These are phyloP conservation scores for Trifolium dubium DNA, from an alignment of 306 rosid genomes.

Conservation along the genomic window DNA sequence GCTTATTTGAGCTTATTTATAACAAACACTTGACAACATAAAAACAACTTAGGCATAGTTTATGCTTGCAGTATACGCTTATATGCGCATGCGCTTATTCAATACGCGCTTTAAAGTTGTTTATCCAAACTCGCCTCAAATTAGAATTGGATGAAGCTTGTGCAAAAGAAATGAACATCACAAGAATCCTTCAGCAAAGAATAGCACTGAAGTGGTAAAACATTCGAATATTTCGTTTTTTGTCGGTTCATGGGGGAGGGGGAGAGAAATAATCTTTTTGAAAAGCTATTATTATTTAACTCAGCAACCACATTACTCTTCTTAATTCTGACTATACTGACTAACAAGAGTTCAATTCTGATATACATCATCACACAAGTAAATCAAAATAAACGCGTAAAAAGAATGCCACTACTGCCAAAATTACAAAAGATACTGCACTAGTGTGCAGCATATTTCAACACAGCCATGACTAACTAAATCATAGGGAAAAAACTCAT, in stretches of 20 bases:
- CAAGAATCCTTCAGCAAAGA: conserved; percentile 15
- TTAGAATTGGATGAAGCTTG: background rate
- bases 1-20: background rate
- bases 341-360: conserved; percentile 58
- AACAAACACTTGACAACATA: background rate
- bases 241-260: conserved; percentile 11
- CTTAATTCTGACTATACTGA: conserved; percentile 55
- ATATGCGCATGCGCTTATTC: background rate
- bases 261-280: conserved; percentile 26
- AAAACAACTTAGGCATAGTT: background rate
- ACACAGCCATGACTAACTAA: conserved; percentile 68
- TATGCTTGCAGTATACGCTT: background rate
- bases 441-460: conserved; percentile 66
- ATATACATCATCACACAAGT: conserved; percentile 62
- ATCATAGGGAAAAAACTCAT: conserved; percentile 58
- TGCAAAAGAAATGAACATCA: conserved; percentile 1
- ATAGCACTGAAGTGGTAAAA: conserved; percentile 16
- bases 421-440: conserved; percentile 71
- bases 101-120: background rate
- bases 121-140: background rate
- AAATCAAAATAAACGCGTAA: conserved; percentile 38
- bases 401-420: conserved; percentile 78
- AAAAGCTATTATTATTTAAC: conserved; percentile 46
- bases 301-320: conserved; percentile 67
- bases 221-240: conserved; percentile 35